Conservation (phyloP, 768 basidiomycete genomes). For the Boletus tylopilopsis region DNA sequence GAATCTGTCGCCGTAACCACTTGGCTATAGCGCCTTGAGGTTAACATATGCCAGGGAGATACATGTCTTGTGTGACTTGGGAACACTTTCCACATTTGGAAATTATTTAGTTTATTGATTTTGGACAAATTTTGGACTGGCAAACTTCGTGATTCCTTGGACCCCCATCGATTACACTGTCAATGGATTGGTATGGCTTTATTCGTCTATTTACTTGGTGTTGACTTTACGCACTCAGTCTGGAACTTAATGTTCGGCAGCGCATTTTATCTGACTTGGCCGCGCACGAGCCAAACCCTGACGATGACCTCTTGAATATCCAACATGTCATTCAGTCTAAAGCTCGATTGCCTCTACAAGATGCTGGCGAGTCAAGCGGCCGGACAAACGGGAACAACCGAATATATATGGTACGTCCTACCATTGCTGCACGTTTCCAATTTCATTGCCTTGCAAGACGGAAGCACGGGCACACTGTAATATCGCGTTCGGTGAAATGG, state of each 20-base stretch:
- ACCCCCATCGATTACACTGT: too few species aligned
- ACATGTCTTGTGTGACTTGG: too few species aligned
- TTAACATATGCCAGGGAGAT: too few species aligned
- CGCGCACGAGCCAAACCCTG: slow-evolving; percentile 45
- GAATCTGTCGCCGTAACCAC: slow-evolving; percentile 79
- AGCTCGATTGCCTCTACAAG: slow-evolving; percentile 42
- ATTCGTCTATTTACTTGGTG: neutral
- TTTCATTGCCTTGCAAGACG: slow-evolving; percentile 40
- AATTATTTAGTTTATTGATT: too few species aligned
- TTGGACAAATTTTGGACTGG: too few species aligned
- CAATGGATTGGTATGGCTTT: slow-evolving; percentile 50
- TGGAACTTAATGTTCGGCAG: slow-evolving; percentile 78
- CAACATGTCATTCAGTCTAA: slow-evolving; percentile 60
- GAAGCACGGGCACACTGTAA: slow-evolving; percentile 73
- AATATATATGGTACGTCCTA: slow-evolving; percentile 56
- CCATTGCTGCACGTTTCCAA: neutral
- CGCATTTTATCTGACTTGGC: slow-evolving; percentile 74
- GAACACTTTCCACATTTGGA: too few species aligned
- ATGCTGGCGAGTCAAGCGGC: slow-evolving; percentile 8
- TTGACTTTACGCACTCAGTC: slow-evolving; percentile 35
- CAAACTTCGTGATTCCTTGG: too few species aligned
- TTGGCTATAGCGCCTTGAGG: slow-evolving; percentile 58
- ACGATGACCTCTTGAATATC: slow-evolving; percentile 45
- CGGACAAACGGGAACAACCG: slow-evolving; percentile 12
- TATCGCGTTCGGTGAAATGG: slow-evolving; percentile 79